Conservation (phyloP, 768 basidiomycete species). For the Boletus sensibilis region DNA sequence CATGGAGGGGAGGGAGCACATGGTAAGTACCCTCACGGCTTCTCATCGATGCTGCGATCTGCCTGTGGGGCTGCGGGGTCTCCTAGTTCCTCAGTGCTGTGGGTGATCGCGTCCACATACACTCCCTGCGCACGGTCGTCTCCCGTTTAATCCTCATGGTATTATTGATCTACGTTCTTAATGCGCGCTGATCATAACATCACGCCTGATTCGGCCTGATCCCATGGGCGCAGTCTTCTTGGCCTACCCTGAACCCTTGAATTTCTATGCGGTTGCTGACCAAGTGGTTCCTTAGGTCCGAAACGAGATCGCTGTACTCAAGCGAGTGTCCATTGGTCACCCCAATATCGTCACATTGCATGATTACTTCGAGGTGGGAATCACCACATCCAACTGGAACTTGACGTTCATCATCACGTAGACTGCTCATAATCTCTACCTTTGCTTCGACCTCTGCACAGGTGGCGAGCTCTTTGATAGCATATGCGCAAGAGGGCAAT, state of each 20-base stretch:
- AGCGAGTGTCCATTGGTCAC: conserved; percentile 89
- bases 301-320: conserved; percentile 95
- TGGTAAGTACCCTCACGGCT: conserved; percentile 55
- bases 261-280: conserved; percentile 8
- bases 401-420: conserved; percentile 27
- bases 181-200: conserved; percentile 15
- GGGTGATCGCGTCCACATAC: conserved; percentile 1
- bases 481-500: conserved; percentile 96
- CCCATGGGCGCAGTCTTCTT: not conserved
- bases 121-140: not conserved
- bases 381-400: not conserved
- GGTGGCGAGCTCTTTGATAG: conserved; percentile 99
- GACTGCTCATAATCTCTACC: conserved; percentile 92
- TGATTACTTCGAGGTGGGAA: conserved; percentile 87
- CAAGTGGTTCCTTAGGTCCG: conserved; percentile 59
- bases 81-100: not conserved
- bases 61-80: not conserved
- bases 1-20: conserved; percentile 96
- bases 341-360: conserved; percentile 89
- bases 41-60: conserved; percentile 10
- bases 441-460: conserved; percentile 94
- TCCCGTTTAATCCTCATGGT: not conserved
- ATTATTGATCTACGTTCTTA: conserved; percentile 9
- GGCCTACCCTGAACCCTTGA: conserved; percentile 17
- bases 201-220: not conserved